Base-by-base conservation (phyloP, 2,329 filamentous ascomycete genomes). In the Orbilia blumenaviensis region DNA sequence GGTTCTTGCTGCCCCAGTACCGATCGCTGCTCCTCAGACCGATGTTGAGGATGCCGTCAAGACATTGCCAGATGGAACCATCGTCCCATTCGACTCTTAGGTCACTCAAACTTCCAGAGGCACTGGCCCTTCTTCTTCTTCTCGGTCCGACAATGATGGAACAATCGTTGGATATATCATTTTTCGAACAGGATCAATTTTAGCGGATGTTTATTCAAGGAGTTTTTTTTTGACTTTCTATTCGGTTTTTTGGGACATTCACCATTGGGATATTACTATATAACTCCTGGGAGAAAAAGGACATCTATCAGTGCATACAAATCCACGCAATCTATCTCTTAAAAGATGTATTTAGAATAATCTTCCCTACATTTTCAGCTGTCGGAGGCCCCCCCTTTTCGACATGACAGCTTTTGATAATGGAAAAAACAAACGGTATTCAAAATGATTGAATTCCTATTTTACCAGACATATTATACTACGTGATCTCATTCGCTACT, bases 41-140 rank as follows among this genome's bases (percentile, higher is more conserved):
- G 52, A 62, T 21, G 71, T 68, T 18, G 71, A 75, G 18, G 63
- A 68, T 42, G 71, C 71, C 3, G 71, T 75, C 18, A 68, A 58
- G 63, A 75, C 71, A 12, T 34, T 68, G 4, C 25, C 63, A 6
- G 71, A 75, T 48, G 71, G 71, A 29, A 75, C 71, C 2, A 68
- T 75, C 38, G 63, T 75, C 36, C 63, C 71, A 56, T 75, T 75
- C 54, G 54, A 36, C 44, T 27, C 32, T 48, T 74, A 46, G 48
- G 16, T 12, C n/a, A 2, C 21, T 29, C 23, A 25, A 38, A 64
- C n/a, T 18, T 18, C 18, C n/a, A 9, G 14, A 21, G 16, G 38
- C 38, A 42, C 38, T 8, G 9, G 12, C 36, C n/a, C 23, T 46
- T 14, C 23, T 46, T 34, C 5, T 34, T 34, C 50, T 42, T 61